Evolutionary conservation across 495 filamentous ascomycete species (phyloP), one percentile per base, ranked within the genome.

Genomic region (Niebla homalea): DNA sequence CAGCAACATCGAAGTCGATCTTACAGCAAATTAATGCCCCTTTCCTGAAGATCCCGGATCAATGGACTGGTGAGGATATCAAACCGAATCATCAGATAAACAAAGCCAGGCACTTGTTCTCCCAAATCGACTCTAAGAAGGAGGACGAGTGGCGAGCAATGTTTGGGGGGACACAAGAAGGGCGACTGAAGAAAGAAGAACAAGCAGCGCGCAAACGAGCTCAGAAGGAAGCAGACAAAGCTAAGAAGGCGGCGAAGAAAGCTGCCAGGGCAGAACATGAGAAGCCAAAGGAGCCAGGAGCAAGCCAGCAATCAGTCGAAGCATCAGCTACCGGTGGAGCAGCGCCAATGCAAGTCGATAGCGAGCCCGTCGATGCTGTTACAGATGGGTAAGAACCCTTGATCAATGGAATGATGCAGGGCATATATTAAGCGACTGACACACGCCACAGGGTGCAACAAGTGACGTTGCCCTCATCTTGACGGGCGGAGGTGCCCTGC

Each of bases 31-130:
- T 96, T 22, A 74, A 83, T 57, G 70, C 71, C 2, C 71, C 76
- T 0, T 72, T 83, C 46, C 70, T 75, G 25, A 60, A 62, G 43
- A 93, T 97, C 56, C 85, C 87, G 2, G 78, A 87, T 57, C 44
- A 52, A 18, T 61, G 58, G 58, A 60, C 58, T 20, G 60, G 61
- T 8, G 67, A 73, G 26, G 54, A 65, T 10, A 60, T 72, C 58
- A 74, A 81, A 56, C 71, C 79, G 0, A 83, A 84, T 45, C 88
- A 95, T 65, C 79, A 80, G 57, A 80, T 97, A 51, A 85, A 87
- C 54, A 85, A 84, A 61, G 80, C 90, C 2, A 73, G 76, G 52
- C 84, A 89, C 55, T 72, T 97, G 32, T 97, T 97, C 70, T 75
- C 77, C n/a, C 71, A 69, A 43, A 94, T 95, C 53, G 83, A 89